Conservation (phyloP, 2,329 filamentous ascomycete genomes). For the Cladobotryum mycophilum region DNA sequence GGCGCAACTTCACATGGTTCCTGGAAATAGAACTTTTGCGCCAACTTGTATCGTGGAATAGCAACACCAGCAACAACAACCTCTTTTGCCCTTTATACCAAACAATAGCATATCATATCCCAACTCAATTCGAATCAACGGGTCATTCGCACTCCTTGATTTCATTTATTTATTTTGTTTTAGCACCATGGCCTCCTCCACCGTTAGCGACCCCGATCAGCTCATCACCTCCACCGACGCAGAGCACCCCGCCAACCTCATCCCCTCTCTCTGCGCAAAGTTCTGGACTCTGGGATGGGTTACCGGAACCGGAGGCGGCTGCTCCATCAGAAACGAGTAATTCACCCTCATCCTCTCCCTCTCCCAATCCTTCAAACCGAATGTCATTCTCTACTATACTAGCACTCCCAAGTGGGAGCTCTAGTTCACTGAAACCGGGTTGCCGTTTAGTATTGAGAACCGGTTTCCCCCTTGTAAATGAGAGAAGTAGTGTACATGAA, state of each 20-base stretch:
- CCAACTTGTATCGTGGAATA: no score
- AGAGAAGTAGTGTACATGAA: background rate
- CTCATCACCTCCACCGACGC: constrained; percentile 61
- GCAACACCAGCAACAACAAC: no score
- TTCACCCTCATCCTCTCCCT: background rate
- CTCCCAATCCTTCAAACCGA: no score
- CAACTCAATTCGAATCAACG: no score
- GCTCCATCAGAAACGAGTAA: constrained; percentile 65
- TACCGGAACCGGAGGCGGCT: constrained; percentile 76
- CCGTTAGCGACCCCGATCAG: constrained; percentile 33
- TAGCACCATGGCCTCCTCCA: constrained; percentile 8
- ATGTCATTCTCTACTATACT: background rate
- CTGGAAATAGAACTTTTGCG: no score
- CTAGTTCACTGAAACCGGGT: no score
- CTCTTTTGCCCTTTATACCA: no score
- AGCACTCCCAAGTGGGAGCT: background rate
- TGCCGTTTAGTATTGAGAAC: no score
- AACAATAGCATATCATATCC: no score
- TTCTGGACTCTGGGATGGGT: constrained; percentile 97
- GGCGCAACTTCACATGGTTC: no score
- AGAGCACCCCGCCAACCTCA: constrained; percentile 89
- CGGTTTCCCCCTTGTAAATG: background rate
- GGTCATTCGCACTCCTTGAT: no score
- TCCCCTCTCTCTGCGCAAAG: constrained; percentile 85
- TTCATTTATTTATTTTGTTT: no score